Base-by-base conservation (phyloP, 345 rosid species). In the Rhodamnia rubescens region DNA sequence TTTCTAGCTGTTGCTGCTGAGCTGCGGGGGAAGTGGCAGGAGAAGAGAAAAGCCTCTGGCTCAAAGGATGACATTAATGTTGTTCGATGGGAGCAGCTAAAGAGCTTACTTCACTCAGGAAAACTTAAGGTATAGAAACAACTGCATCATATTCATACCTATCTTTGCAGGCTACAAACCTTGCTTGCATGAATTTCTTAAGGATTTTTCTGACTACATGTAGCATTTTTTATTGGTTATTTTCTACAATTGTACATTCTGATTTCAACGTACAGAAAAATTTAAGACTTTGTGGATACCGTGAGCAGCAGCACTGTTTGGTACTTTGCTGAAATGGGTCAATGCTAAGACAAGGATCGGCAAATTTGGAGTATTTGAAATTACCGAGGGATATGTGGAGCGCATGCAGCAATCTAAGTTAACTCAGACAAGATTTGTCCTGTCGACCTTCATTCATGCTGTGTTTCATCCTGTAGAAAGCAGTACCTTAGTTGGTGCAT, bases 21-120 rank as follows among this genome's bases (percentile, higher is more conserved):
- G 86, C 93, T 97, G 85, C 92, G 96, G 84, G 96, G 93, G 50
- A 95, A 89, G 90, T 97, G 99, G 98, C 97, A 93, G 84, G 94
- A 88, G 85, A 89, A 89, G 52, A 93, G 88, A 61, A 91, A 89
- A 89, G 82, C 93, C 81, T 90, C 93, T 87, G 86, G 86, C 84
- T 89, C 93, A 86, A 95, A 94, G 85, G 96, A 94, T 58, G 96
- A 93, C 90, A 91, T 90, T 81, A 94, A 97, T 87, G 59, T 74
- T 88, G 86, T 87, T 82, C 92, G 98, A 83, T 95, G 99, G 99
- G 95, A 93, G 88, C 97, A 95, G 88, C 94, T 97, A 53, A 97
- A 95, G 85, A 86, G 86, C 69, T 78, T 90, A 26, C 92, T 96
- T 85, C 95, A 93, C 84, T 95, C 98, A 1, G 93, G 94, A 88